A percentile compares a stretch with the other conserved stretches of the same genome.
These are phyloP conservation scores for Hebeloma cylindrosporum DNA, from an alignment of 768 basidiomycete species.

Conservation along the genomic window DNA sequence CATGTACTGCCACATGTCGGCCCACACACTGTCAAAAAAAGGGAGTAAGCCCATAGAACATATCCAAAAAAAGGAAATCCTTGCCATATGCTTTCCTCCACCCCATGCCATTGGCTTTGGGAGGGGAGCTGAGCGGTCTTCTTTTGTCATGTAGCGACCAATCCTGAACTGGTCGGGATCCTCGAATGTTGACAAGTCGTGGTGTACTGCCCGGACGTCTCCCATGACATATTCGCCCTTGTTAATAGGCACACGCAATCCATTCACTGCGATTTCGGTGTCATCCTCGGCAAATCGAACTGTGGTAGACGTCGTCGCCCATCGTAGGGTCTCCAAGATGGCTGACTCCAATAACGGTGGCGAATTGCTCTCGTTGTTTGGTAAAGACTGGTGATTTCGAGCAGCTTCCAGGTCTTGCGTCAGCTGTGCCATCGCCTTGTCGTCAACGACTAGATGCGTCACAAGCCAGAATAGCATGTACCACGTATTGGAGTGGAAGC, in stretches of 20 bases:
- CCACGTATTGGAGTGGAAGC: conserved; percentile 4
- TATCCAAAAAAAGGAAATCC: not conserved
- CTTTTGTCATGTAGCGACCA: conserved; percentile 7
- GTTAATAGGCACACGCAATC: not conserved
- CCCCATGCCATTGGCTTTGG: conserved; percentile 4
- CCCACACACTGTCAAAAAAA: not conserved
- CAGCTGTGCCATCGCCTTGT: not conserved
- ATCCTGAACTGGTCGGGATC: conserved; percentile 11
- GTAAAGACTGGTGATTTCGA: no score
- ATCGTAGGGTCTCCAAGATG: conserved; percentile 4
- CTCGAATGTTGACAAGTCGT: conserved; percentile 10
- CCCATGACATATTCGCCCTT: conserved; percentile 7
- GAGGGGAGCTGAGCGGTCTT: not conserved
- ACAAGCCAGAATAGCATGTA: conserved; percentile 7
- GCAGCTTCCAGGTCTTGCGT: not conserved
- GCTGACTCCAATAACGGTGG: conserved; percentile 3
- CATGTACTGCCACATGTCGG: conserved; percentile 4
- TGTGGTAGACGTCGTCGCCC: conserved; percentile 7
- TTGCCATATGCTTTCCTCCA: conserved; percentile 6
- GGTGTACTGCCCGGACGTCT: conserved; percentile 8
- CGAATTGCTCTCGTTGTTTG: not conserved
- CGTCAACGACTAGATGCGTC: conserved; percentile 2
- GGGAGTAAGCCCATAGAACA: not conserved
- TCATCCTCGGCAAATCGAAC: conserved; percentile 2
- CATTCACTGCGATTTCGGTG: not conserved